These are phyloP conservation scores for Umbellularia californica DNA, from an alignment of 164 flowering plant genomes.

Conservation along the genomic window DNA sequence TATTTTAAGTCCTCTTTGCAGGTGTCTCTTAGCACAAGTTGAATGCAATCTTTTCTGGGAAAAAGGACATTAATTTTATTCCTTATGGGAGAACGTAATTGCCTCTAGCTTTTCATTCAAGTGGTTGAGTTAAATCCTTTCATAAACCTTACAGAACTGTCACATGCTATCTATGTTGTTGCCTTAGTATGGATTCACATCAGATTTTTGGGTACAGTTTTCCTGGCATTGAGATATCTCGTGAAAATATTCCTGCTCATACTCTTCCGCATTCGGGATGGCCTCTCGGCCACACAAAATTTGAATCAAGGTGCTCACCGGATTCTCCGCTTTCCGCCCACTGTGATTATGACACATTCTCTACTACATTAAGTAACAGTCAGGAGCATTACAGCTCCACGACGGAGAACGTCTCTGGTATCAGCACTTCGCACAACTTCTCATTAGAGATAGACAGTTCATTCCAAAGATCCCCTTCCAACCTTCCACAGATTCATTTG, in stretches of 20 bases:
- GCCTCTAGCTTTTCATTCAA: neutral
- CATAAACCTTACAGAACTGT: neutral
- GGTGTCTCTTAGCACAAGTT: neutral
- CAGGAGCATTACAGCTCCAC: conserved; percentile 59
- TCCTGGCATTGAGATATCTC: conserved; percentile 34
- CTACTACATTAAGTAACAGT: conserved; percentile 49
- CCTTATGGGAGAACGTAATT: neutral
- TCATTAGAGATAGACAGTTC: conserved; percentile 42
- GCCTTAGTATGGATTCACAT: conserved; percentile 45
- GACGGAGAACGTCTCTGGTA: conserved; percentile 42
- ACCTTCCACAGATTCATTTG: conserved; percentile 14
- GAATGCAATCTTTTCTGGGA: neutral
- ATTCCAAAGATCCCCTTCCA: conserved; percentile 21
- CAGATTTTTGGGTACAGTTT: conserved; percentile 37
- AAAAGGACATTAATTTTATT: neutral
- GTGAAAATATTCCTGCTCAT: conserved; percentile 31
- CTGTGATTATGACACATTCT: conserved; percentile 42
- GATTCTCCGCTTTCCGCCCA: conserved; percentile 54
- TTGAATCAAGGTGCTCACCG: conserved; percentile 46
- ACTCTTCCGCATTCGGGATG: conserved; percentile 32
- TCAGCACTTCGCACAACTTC: conserved; percentile 47
- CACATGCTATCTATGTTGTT: conserved; percentile 13
- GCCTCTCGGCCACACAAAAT: conserved; percentile 37
- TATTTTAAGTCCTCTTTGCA: neutral
- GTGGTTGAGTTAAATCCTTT: neutral